Conservation (phyloP, 2,329 filamentous ascomycete species). For the Teratosphaeriaceae sp. region DNA sequence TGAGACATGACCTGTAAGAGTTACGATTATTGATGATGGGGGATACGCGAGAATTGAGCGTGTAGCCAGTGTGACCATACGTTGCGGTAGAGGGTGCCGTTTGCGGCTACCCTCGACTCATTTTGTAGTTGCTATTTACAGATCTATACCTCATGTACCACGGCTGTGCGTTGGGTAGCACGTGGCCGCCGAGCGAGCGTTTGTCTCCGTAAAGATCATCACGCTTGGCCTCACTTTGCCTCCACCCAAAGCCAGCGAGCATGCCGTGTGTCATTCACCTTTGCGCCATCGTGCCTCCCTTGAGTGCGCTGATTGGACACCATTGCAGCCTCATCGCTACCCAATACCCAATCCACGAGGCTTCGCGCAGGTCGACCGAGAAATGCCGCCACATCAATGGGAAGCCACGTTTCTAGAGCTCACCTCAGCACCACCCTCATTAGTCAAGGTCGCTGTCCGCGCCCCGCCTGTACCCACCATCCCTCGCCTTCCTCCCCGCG, state of each 20-base stretch:
- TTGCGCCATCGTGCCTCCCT: not conserved
- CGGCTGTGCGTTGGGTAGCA: no score
- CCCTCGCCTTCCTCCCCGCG: conserved; percentile 10
- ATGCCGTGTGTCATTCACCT: not conserved
- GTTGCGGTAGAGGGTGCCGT: no score
- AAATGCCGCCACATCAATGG: no score
- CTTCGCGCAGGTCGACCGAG: no score
- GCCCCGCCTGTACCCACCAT: conserved; percentile 13
- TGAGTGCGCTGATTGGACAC: not conserved
- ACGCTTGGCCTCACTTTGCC: not conserved
- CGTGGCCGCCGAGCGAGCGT: not conserved
- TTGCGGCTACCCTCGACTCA: no score
- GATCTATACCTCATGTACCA: not conserved
- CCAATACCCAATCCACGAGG: not conserved
- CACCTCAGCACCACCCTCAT: not conserved
- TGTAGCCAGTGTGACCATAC: no score
- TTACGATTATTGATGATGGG: no score
- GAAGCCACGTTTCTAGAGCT: no score
- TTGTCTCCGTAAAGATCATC: not conserved
- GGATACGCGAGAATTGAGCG: no score
- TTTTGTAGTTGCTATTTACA: conserved; percentile 1
- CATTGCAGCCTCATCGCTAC: not conserved
- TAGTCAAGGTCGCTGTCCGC: conserved; percentile 16
- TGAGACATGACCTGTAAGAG: conserved; percentile 2
- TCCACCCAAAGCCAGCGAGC: not conserved